Conservation (phyloP, 352 stramenopile genomes). For the Phytophthora cactorum region DNA sequence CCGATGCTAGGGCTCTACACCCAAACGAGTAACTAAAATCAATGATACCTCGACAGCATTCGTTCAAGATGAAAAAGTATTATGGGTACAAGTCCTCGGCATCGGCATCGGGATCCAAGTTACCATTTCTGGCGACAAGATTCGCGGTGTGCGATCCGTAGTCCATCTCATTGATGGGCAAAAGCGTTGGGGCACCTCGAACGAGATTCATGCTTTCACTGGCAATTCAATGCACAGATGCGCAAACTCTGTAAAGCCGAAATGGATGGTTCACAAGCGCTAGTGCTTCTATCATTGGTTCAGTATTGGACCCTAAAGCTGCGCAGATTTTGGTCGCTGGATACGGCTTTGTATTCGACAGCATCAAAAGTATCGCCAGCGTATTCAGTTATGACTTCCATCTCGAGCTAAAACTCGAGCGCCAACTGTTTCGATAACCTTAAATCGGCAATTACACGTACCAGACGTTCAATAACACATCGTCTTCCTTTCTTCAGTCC, state of each 20-base stretch:
- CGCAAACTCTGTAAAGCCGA: background rate
- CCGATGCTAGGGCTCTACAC: too few species aligned
- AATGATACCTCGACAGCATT: too few species aligned
- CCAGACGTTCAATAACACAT: background rate
- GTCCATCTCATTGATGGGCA: slow-evolving; percentile 1
- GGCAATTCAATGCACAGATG: background rate
- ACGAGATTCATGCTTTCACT: background rate
- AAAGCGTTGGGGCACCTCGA: background rate
- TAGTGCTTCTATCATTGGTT: too few species aligned
- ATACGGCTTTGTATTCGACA: too few species aligned
- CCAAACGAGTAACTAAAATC: too few species aligned
- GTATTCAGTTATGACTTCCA: too few species aligned
- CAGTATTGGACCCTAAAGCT: too few species aligned
- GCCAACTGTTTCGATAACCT: background rate
- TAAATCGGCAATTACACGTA: background rate
- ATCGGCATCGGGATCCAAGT: background rate
- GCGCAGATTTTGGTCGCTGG: too few species aligned
- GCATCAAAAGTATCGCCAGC: too few species aligned
- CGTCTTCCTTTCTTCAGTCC: background rate
- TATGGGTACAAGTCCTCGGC: background rate
- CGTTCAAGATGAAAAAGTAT: background rate
- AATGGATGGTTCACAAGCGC: background rate
- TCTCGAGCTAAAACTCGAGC: too few species aligned
- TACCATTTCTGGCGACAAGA: background rate
- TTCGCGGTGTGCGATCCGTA: background rate